Conservation (phyloP, 2,329 filamentous ascomycete species). For the Exophiala alcalophila region DNA sequence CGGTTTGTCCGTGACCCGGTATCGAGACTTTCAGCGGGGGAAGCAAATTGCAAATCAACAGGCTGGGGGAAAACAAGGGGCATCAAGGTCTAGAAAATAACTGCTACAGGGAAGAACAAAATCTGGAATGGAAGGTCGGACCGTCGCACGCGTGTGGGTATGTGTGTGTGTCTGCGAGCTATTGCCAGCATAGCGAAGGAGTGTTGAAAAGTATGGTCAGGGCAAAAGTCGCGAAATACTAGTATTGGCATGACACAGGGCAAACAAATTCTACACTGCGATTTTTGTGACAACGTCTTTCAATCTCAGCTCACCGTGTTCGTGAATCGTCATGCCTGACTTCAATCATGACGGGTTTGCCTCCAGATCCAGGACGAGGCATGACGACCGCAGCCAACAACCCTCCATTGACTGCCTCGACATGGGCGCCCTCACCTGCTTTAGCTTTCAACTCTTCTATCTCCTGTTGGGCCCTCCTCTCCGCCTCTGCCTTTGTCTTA, state of each 20-base stretch:
- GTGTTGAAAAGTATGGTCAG: slow-evolving; percentile 4
- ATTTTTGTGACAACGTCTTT: too few relatives aligned
- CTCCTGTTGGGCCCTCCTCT: not conserved
- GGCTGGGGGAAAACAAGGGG: slow-evolving; percentile 16
- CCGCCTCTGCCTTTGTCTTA: slow-evolving; percentile 1
- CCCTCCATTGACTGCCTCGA: not conserved
- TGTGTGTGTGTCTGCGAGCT: slow-evolving; percentile 18
- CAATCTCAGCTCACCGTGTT: too few relatives aligned
- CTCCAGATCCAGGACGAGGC: not conserved
- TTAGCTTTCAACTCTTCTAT: slow-evolving; percentile 1
- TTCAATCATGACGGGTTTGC: not conserved
- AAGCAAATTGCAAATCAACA: slow-evolving; percentile 5
- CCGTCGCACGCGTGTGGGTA: slow-evolving; percentile 6
- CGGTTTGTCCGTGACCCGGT: slow-evolving; percentile 3
- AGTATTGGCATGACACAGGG: slow-evolving; percentile 10
- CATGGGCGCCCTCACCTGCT: not conserved
- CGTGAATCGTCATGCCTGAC: slow-evolving; percentile 5
- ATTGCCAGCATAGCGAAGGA: slow-evolving; percentile 28
- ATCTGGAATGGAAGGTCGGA: slow-evolving; percentile 11
- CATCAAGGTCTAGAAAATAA: slow-evolving; percentile 26
- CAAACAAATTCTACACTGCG: slow-evolving; percentile 2
- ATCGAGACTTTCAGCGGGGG: slow-evolving; percentile 4
- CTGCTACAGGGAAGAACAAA: slow-evolving; percentile 18
- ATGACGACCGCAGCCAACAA: not conserved
- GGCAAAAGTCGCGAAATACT: slow-evolving; percentile 1